Evolutionary conservation across 176 grass and related monocot genomes (phyloP).

Genomic region (Zea mays): DNA sequence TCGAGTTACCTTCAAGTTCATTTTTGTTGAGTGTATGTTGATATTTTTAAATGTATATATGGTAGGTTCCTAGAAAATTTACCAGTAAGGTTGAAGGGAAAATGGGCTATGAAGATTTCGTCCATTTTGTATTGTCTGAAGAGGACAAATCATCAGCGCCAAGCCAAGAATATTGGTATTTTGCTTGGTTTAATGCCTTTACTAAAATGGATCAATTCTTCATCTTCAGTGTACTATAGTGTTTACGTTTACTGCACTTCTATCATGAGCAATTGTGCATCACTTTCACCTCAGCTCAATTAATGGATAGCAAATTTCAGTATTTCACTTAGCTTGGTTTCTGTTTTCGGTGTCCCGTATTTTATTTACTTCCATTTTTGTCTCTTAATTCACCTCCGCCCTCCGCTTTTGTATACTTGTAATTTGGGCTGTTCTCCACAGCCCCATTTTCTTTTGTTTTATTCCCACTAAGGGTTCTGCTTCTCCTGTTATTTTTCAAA

Average conservation of each 20-base stretch:
- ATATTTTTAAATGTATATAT: constrained; percentile 20
- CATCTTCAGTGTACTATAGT: constrained; percentile 7
- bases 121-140: constrained; percentile 90
- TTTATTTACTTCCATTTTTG: too few relatives aligned
- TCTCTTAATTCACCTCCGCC: too few relatives aligned
- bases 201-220: not conserved
- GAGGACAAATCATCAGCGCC: constrained; percentile 85
- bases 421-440: too few relatives aligned
- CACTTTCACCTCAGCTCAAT: not conserved
- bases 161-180: constrained; percentile 75
- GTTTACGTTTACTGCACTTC: not conserved
- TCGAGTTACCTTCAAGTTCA: constrained; percentile 9
- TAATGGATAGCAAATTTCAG: too few relatives aligned
- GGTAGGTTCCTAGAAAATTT: constrained; percentile 91
- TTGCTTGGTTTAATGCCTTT: constrained; percentile 31
- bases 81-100: constrained; percentile 78
- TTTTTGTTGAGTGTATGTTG: constrained; percentile 6
- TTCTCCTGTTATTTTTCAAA: too few relatives aligned
- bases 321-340: too few relatives aligned
- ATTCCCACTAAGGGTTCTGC: too few relatives aligned
- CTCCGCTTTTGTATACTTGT: too few relatives aligned
- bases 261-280: not conserved
- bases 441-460: too few relatives aligned
- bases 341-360: too few relatives aligned
- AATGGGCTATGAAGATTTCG: constrained; percentile 96